Percentiles rank a stretch among this genome's conserved stretches.
Evolutionary conservation across 352 stramenopile genomes (phyloP).

Genomic region (Pythium biforme): DNA sequence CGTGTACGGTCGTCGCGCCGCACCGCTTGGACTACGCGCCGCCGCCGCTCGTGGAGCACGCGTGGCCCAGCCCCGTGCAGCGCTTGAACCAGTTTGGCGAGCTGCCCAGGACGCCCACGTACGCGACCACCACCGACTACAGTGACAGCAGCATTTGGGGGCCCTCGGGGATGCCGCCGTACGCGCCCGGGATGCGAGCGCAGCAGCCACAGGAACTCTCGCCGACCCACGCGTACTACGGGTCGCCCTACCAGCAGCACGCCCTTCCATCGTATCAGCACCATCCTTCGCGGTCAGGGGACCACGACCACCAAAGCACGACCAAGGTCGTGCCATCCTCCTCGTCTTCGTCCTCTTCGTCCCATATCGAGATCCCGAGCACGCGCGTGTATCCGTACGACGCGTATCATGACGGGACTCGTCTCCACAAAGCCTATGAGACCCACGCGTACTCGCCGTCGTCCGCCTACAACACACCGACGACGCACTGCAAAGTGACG

Average conservation of each 20-base stretch:
- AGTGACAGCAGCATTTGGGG: constrained; percentile 18
- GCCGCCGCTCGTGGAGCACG: not conserved
- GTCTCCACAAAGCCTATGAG: not conserved
- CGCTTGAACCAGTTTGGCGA: not conserved
- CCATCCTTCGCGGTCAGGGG: not conserved
- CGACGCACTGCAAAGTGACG: constrained; percentile 7
- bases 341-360: not conserved
- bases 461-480: not conserved
- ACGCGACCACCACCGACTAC: constrained; percentile 5
- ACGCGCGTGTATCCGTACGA: constrained; percentile 24
- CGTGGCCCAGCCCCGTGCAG: constrained; percentile 11
- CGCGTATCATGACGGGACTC: not conserved
- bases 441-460: constrained; percentile 1
- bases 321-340: constrained; percentile 5
- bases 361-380: not conserved
- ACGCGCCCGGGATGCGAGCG: constrained; percentile 2
- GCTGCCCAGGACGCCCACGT: not conserved
- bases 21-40: not conserved
- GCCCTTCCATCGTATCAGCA: too few relatives aligned
- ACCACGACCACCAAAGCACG: not conserved
- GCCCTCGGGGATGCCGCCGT: constrained; percentile 13
- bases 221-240: constrained; percentile 19
- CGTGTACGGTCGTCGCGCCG: not conserved
- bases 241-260: not conserved
- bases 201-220: constrained; percentile 12